These are phyloP conservation scores for Malus sieversii DNA, from an alignment of 306 rosid genomes.

Conservation along the genomic window DNA sequence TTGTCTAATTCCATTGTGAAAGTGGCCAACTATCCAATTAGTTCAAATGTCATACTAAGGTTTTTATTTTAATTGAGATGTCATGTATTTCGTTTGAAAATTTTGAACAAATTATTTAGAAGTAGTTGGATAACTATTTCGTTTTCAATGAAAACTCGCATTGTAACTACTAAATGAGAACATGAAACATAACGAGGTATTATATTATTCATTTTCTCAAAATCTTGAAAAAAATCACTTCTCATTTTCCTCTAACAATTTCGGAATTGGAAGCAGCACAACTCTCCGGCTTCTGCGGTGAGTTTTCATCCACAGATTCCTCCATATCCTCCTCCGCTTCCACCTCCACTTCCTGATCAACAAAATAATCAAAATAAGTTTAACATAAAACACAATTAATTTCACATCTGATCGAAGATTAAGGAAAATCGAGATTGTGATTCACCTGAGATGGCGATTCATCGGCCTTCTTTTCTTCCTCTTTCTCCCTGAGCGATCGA, in stretches of 20 bases:
- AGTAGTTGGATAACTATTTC: too few relatives aligned
- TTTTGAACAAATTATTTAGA: too few relatives aligned
- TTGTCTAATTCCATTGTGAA: too few relatives aligned
- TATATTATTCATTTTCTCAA: slow-evolving; percentile 23
- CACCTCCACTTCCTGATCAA: slow-evolving; percentile 25
- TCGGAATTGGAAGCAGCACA: slow-evolving; percentile 39
- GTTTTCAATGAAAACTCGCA: too few relatives aligned
- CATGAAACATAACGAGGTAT: slow-evolving; percentile 43
- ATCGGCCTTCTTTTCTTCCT: slow-evolving; percentile 37
- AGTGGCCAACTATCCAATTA: too few relatives aligned
- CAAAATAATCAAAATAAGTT: not conserved
- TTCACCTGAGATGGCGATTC: slow-evolving; percentile 34
- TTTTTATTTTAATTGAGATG: too few relatives aligned
- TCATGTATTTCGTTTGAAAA: too few relatives aligned
- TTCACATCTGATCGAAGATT: not conserved
- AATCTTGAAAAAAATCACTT: not conserved
- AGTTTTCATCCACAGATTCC: slow-evolving; percentile 43
- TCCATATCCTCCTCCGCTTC: slow-evolving; percentile 25
- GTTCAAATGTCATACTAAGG: too few relatives aligned
- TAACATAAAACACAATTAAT: not conserved
- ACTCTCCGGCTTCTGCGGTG: slow-evolving; percentile 33
- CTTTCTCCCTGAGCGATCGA: slow-evolving; percentile 70
- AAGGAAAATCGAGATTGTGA: not conserved
- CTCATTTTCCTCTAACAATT: slow-evolving; percentile 8
- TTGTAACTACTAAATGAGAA: not conserved